Conservation (phyloP, 2,329 filamentous ascomycete species). For the Fusarium aywerte region DNA sequence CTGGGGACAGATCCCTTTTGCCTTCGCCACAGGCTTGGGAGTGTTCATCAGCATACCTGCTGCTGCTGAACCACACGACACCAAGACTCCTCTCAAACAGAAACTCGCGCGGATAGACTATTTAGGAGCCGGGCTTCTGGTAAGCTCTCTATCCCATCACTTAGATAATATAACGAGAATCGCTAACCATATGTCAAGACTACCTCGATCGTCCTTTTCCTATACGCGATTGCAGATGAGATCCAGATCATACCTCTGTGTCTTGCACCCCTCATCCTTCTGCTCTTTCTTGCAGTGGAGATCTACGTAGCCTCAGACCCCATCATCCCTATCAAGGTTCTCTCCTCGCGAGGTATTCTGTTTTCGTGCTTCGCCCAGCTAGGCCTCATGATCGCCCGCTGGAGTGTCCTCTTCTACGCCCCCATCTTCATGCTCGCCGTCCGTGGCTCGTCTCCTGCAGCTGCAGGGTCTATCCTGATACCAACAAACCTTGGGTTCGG, state of each 20-base stretch:
- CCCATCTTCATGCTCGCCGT: conserved; percentile 84
- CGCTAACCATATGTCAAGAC: conserved; percentile 56
- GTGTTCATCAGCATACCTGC: conserved; percentile 74
- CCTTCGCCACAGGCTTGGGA: conserved; percentile 68
- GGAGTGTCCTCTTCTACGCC: conserved; percentile 82
- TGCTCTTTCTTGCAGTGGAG: conserved; percentile 72
- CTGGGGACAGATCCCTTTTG: conserved; percentile 74
- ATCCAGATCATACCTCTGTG: conserved; percentile 70
- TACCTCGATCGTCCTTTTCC: conserved; percentile 73
- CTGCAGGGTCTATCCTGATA: conserved; percentile 79
- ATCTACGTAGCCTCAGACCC: conserved; percentile 72
- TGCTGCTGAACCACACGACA: conserved; percentile 15
- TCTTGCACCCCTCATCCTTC: conserved; percentile 63
- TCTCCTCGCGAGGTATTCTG: conserved; percentile 76
- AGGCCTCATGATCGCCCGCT: conserved; percentile 82
- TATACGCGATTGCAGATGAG: conserved; percentile 74
- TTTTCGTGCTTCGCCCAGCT: conserved; percentile 80
- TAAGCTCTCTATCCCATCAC: conserved; percentile 50
- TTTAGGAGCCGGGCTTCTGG: conserved; percentile 73
- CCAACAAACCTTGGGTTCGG: conserved; percentile 86
- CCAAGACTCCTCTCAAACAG: conserved; percentile 51
- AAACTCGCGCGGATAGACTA: conserved; percentile 79
- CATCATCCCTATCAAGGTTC: conserved; percentile 77
- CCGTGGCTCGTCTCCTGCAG: conserved; percentile 73
- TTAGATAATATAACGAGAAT: background rate